Conservation (phyloP, 1,284 basidiomycete species). For the Puccinia horiana region DNA sequence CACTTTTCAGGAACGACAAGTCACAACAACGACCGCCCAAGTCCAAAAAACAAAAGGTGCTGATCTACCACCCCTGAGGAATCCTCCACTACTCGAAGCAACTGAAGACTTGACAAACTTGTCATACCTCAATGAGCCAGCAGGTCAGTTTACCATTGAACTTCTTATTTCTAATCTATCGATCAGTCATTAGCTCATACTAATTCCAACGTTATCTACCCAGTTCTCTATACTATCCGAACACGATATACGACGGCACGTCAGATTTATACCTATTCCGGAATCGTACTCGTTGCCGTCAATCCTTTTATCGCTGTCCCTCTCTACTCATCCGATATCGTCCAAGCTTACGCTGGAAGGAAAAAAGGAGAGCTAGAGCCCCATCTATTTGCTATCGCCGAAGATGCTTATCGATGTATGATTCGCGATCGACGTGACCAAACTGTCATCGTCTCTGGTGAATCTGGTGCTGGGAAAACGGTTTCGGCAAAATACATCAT, state of each 20-base stretch:
- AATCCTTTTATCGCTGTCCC: slow-evolving; percentile 77
- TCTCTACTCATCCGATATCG: slow-evolving; percentile 84
- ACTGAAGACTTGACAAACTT: slow-evolving; percentile 97
- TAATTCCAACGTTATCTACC: neutral
- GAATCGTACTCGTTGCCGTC: slow-evolving; percentile 94
- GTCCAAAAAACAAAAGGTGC: slow-evolving; percentile 72
- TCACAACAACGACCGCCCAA: slow-evolving; percentile 68
- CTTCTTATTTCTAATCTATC: slow-evolving; percentile 19
- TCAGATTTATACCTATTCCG: slow-evolving; percentile 97
- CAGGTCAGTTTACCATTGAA: slow-evolving; percentile 65
- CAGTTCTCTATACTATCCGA: slow-evolving; percentile 93
- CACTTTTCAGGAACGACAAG: slow-evolving; percentile 67
- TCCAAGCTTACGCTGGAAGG: slow-evolving; percentile 92
- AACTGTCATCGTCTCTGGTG: slow-evolving; percentile 98
- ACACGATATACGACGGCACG: slow-evolving; percentile 89
- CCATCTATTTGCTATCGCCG: slow-evolving; percentile 97
- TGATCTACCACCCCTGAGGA: slow-evolving; percentile 83
- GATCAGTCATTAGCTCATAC: neutral
- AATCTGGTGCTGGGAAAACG: slow-evolving; percentile 99
- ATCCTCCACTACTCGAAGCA: slow-evolving; percentile 92
- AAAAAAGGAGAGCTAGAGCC: slow-evolving; percentile 93
- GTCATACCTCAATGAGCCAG: slow-evolving; percentile 96
- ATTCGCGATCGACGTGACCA: slow-evolving; percentile 90
- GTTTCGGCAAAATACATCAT: slow-evolving; percentile 99
- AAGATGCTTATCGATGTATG: slow-evolving; percentile 98